These are phyloP conservation scores for Xylaria palmicola DNA, from an alignment of 495 filamentous ascomycete genomes.

Conservation along the genomic window DNA sequence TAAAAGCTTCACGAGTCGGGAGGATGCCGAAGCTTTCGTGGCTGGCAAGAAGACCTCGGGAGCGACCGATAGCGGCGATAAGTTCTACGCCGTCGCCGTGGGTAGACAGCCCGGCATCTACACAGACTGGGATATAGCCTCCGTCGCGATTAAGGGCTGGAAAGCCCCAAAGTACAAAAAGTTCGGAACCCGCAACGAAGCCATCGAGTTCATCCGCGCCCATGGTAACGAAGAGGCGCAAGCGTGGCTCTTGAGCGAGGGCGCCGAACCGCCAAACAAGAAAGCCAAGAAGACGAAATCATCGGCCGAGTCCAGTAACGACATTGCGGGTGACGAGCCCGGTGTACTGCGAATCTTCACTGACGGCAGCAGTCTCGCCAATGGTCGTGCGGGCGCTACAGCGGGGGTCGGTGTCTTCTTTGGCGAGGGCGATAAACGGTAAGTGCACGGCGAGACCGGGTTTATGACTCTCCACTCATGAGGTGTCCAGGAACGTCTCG, in stretches of 20 bases:
- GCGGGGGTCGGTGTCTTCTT: slow-evolving; percentile 91
- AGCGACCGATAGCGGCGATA: slow-evolving; percentile 22
- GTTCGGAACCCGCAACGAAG: slow-evolving; percentile 75
- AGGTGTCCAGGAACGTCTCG: slow-evolving; percentile 71
- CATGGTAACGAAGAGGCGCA: slow-evolving; percentile 58
- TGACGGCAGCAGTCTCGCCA: slow-evolving; percentile 78
- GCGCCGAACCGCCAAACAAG: slow-evolving; percentile 27
- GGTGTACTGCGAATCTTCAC: slow-evolving; percentile 77
- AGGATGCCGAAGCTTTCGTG: slow-evolving; percentile 77
- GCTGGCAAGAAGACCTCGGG: slow-evolving; percentile 54
- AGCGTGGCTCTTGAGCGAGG: slow-evolving; percentile 43
- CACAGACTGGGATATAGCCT: slow-evolving; percentile 76
- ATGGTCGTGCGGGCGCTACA: slow-evolving; percentile 67
- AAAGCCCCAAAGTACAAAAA: slow-evolving; percentile 77
- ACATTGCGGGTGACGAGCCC: slow-evolving; percentile 41
- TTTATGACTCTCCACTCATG: slow-evolving; percentile 10
- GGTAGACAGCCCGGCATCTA: slow-evolving; percentile 86
- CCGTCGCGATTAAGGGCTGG: slow-evolving; percentile 73
- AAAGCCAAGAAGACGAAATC: slow-evolving; percentile 33
- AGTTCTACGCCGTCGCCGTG: slow-evolving; percentile 81
- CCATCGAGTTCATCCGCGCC: slow-evolving; percentile 49
- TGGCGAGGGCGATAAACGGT: slow-evolving; percentile 70
- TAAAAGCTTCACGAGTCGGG: slow-evolving; percentile 75
- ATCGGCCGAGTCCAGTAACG: slow-evolving; percentile 20
- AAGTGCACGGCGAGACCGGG: slow-evolving; percentile 25